Percentiles rank a stretch among this genome's conserved stretches.
Conservation (phyloP, 108 stramenopile species). For the Stephanodiscus triporus region DNA sequence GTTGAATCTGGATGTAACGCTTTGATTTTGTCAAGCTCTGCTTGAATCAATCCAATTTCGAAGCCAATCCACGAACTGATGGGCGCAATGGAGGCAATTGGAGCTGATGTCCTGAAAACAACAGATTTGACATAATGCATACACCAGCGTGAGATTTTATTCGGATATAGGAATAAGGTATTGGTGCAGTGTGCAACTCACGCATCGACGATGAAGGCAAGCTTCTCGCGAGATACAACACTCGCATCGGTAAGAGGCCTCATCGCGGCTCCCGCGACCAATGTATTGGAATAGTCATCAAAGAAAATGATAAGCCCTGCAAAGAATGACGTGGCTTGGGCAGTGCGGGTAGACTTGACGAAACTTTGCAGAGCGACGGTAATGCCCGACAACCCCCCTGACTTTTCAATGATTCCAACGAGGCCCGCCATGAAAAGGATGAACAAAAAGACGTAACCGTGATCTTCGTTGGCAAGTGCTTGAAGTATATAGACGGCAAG, state of each 20-base stretch:
- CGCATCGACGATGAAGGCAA: slow-evolving; percentile 68
- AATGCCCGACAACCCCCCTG: slow-evolving; percentile 59
- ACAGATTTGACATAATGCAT: too few species aligned
- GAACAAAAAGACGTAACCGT: slow-evolving; percentile 22
- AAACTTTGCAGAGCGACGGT: slow-evolving; percentile 31
- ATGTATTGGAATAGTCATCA: slow-evolving; percentile 59
- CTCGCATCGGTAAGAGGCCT: slow-evolving; percentile 52
- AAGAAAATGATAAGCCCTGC: slow-evolving; percentile 61
- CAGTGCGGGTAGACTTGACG: slow-evolving; percentile 43
- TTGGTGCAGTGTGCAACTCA: too few species aligned
- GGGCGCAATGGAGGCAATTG: slow-evolving; percentile 62
- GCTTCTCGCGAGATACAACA: slow-evolving; percentile 58
- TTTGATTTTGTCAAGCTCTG: slow-evolving; percentile 50
- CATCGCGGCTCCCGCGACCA: slow-evolving; percentile 61
- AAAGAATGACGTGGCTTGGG: slow-evolving; percentile 48
- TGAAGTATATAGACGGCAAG: slow-evolving; percentile 54
- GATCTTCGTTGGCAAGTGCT: slow-evolving; percentile 37
- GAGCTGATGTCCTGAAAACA: too few species aligned
- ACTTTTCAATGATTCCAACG: slow-evolving; percentile 56
- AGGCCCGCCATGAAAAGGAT: slow-evolving; percentile 53
- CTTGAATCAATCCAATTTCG: slow-evolving; percentile 54
- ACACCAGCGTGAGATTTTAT: too few species aligned
- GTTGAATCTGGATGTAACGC: slow-evolving; percentile 19
- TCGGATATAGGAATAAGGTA: too few species aligned
- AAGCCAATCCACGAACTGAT: slow-evolving; percentile 67